Evolutionary conservation across 768 basidiomycete genomes (phyloP).

Genomic region (Fomitopsis pulvina): DNA sequence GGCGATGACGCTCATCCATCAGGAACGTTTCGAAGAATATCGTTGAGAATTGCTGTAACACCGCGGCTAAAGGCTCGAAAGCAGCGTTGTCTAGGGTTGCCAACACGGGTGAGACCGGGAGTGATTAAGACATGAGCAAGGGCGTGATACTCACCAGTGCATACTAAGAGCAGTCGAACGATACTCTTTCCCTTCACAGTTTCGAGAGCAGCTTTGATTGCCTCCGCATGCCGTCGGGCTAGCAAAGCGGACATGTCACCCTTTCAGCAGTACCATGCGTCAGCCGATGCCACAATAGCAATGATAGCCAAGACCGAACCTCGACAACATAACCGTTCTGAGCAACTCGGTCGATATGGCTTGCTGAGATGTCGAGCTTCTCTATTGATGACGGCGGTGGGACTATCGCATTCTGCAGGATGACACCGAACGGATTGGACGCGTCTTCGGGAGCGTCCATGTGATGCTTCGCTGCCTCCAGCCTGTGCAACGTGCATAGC

Average conservation of each 20-base stretch:
- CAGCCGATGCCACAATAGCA: no score
- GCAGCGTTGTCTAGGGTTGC: no score
- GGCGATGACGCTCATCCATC: background rate
- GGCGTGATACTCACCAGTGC: background rate
- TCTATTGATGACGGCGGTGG: background rate
- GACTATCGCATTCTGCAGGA: background rate
- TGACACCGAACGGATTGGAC: background rate
- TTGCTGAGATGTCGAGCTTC: no score
- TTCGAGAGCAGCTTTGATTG: no score
- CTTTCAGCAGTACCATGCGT: no score
- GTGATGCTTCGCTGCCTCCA: slow-evolving; percentile 8
- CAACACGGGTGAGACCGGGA: background rate
- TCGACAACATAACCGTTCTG: no score
- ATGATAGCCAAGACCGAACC: no score
- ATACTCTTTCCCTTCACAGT: no score
- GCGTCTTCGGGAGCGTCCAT: background rate
- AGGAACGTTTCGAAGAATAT: background rate
- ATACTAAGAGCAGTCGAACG: background rate
- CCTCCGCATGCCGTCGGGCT: no score
- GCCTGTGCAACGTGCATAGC: slow-evolving; percentile 13
- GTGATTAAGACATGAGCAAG: background rate
- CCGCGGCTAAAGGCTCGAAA: background rate
- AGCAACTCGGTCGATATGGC: no score
- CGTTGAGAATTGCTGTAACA: background rate
- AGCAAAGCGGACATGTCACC: no score